phyloP scores from a whole-genome alignment of 345 rosid genomes.

The Fremontodendron californicum region DNA sequence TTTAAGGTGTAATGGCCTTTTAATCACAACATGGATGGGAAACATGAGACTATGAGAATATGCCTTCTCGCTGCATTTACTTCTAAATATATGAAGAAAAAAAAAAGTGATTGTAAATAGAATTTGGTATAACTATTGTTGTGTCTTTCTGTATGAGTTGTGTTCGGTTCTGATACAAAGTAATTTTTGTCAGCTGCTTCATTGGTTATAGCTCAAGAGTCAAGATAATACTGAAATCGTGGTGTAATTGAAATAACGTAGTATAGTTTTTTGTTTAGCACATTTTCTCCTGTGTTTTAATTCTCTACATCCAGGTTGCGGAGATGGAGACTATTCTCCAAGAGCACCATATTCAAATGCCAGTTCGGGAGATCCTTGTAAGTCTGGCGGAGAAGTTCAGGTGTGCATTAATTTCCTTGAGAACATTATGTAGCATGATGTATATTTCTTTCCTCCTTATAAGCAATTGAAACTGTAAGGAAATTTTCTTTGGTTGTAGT shows the following conservation, averaged over 20 bases:
- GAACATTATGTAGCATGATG: neutral
- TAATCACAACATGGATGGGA: neutral
- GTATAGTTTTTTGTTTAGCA: neutral
- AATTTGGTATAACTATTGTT: neutral
- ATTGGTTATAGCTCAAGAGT: neutral
- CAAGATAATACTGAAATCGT: neutral
- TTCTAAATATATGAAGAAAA: neutral
- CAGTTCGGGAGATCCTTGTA: slow-evolving; percentile 64
- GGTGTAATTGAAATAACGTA: neutral
- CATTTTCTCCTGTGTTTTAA: neutral
- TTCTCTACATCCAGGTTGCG: slow-evolving; percentile 47
- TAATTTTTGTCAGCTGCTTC: neutral
- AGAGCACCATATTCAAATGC: slow-evolving; percentile 76
- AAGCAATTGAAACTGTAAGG: neutral
- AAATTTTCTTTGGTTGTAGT: slow-evolving; percentile 39
- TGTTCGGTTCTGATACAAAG: neutral
- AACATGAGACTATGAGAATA: neutral
- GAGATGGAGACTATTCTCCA: slow-evolving; percentile 93
- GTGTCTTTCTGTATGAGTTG: neutral
- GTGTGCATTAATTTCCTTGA: slow-evolving; percentile 31
- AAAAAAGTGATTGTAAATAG: neutral
- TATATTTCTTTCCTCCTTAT: slow-evolving; percentile 8
- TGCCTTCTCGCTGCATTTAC: neutral
- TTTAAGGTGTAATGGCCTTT: neutral
- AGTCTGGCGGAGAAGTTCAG: slow-evolving; percentile 90